A percentile compares a stretch with the other conserved stretches of the same genome.
Conservation (phyloP, 2,329 filamentous ascomycete species). For the Ophiostoma piceae region DNA sequence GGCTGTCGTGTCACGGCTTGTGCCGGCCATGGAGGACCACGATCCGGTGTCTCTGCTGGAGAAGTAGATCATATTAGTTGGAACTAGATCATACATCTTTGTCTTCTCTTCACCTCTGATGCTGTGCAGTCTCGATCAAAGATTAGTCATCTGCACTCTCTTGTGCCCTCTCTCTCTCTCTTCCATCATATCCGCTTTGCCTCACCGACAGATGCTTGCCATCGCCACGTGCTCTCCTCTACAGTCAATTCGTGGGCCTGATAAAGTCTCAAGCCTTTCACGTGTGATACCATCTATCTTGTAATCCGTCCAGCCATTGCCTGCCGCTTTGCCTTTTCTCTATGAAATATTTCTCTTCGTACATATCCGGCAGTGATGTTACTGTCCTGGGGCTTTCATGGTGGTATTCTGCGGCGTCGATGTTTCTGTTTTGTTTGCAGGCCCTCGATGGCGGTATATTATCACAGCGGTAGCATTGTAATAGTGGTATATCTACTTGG, state of each 20-base stretch:
- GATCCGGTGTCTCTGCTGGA: slow-evolving; percentile 21
- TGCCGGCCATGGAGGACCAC: slow-evolving; percentile 35
- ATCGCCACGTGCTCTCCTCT: neutral
- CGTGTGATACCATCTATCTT: neutral
- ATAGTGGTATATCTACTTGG: neutral
- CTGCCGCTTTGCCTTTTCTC: neutral
- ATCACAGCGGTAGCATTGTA: neutral
- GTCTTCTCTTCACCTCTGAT: too few species aligned
- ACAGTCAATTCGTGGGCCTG: neutral
- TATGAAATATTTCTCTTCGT: too few species aligned
- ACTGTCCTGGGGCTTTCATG: neutral
- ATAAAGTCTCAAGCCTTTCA: neutral
- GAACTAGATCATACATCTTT: too few species aligned
- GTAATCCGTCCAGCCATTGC: neutral
- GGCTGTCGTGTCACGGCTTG: slow-evolving; percentile 34
- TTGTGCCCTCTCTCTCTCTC: neutral
- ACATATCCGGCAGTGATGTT: neutral
- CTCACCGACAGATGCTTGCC: neutral
- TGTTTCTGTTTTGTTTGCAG: neutral
- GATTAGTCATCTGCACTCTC: neutral
- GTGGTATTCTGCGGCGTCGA: neutral
- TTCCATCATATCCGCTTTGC: neutral
- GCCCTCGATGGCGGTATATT: neutral
- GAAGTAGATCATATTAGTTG: too few species aligned
- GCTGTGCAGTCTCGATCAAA: too few species aligned